phyloP scores from a whole-genome alignment of 148 eudicot species.

The Camellia sinensis region DNA sequence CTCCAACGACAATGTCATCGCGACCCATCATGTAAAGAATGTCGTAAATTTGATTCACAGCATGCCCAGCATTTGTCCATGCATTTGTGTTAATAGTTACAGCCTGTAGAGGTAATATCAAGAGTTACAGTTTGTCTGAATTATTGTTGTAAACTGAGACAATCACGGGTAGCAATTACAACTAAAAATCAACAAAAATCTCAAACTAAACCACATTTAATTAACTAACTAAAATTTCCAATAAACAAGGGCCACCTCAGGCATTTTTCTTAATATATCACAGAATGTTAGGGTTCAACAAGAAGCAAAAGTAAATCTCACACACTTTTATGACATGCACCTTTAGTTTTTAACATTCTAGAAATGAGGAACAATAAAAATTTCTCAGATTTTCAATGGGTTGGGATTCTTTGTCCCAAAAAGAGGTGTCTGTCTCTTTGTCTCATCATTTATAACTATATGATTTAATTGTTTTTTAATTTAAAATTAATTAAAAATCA shows the following conservation, averaged over 20 bases:
- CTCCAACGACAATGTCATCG: constrained; percentile 74
- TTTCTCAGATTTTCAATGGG: neutral
- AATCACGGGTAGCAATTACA: neutral
- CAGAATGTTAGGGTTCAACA: no score
- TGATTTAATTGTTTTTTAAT: no score
- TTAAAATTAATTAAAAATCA: no score
- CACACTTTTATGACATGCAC: no score
- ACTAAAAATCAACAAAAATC: neutral
- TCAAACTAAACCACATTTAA: neutral
- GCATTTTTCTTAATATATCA: neutral
- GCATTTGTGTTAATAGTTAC: constrained; percentile 70
- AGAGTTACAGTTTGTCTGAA: neutral
- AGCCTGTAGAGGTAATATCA: constrained; percentile 38
- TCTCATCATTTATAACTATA: no score
- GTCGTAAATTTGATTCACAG: constrained; percentile 82
- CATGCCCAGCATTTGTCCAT: constrained; percentile 83
- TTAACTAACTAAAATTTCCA: neutral
- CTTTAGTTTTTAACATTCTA: no score
- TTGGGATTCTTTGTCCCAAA: no score
- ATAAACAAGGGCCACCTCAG: neutral
- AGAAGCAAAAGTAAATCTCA: no score
- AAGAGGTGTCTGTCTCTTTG: no score
- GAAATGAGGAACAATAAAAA: neutral
- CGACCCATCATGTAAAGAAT: constrained; percentile 89
- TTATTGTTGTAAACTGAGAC: neutral